Base-by-base conservation (phyloP, 176 grass and related monocot genomes). In the Oryza nivara region DNA sequence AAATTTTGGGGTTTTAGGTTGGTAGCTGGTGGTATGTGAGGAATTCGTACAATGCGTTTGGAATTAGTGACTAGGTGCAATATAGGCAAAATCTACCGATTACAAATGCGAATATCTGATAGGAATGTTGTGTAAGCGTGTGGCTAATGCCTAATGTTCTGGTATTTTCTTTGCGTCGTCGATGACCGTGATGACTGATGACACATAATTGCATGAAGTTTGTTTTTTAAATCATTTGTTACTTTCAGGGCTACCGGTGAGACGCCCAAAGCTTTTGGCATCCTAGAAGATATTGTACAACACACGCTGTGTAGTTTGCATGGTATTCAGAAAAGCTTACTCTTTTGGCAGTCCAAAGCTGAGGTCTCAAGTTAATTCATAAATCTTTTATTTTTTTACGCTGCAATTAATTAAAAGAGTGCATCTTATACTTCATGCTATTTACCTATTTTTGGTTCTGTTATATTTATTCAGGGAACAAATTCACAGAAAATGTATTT, bases 281-380 rank as follows among this genome's bases (percentile, higher is more conserved):
- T 98, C 65, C 73, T 95, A 83, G 91, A 95, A 78, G 96, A 98
- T 65, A 88, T 98, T 84, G 86, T 88, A 51, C 88, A 94, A 56
- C 82, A 80, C 46, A 86, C 84, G 26, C 26, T 92, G 67, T 88
- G 84, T 82, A 84, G 82, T 89, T 67, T 97, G 85, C 95, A 92
- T 79, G 71, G 5, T 82, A 80, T 94, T 91, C 88, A 97, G 49
- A 97, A 97, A 91, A 97, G 92, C 85, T 84, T 97, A 83, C 75
- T 84, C 9, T 97, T 94, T 74, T 97, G 95, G 95, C 88, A 94
- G 51, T 84, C 79, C 46, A 89, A 87, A 72, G 90, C 95, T 20
- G 88, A 97, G 95, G 95, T 94, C 71, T 74, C 61, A 49, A 69
- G 64, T 54, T 65, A 52, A 76, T 75, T 35, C 65, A 77, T 72